A percentile compares a stretch with the other conserved stretches of the same genome.
Evolutionary conservation across 129 eudicot genomes (phyloP).

Genomic region (Tagetes erecta): DNA sequence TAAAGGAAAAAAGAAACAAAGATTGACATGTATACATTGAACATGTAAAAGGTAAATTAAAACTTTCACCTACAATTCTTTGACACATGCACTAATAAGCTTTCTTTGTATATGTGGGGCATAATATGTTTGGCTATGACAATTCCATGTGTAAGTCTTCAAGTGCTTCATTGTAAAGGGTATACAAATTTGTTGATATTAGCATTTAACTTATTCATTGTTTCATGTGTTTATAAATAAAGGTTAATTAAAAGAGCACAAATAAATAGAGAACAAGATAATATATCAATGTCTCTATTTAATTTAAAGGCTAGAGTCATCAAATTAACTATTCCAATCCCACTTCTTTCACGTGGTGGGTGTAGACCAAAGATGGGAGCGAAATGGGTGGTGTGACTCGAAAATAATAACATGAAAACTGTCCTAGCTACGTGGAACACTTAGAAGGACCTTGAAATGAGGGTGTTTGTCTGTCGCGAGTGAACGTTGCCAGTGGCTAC

Average conservation of each 20-base stretch:
- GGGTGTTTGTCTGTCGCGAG: too few species aligned
- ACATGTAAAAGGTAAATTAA: constrained; percentile 34
- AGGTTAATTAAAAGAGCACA: background rate
- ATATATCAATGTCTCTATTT: too few species aligned
- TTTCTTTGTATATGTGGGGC: constrained; percentile 30
- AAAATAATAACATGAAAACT: too few species aligned
- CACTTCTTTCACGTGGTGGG: too few species aligned
- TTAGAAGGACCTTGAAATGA: too few species aligned
- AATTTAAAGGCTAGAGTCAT: too few species aligned
- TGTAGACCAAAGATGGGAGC: too few species aligned
- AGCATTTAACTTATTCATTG: background rate
- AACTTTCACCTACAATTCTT: constrained; percentile 24
- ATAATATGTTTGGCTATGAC: constrained; percentile 18
- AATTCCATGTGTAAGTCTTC: constrained; percentile 20
- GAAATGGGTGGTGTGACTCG: too few species aligned
- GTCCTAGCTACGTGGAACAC: too few species aligned
- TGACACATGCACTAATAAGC: constrained; percentile 34
- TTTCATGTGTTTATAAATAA: too few species aligned
- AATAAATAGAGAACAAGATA: background rate
- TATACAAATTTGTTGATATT: background rate
- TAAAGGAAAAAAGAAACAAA: constrained; percentile 30
- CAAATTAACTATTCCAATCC: too few species aligned
- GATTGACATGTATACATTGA: constrained; percentile 38
- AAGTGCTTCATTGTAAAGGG: constrained; percentile 13
- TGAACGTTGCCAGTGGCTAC: too few species aligned